These are phyloP conservation scores for Lactarius sanguifluus DNA, from an alignment of 768 basidiomycete genomes.

Conservation along the genomic window DNA sequence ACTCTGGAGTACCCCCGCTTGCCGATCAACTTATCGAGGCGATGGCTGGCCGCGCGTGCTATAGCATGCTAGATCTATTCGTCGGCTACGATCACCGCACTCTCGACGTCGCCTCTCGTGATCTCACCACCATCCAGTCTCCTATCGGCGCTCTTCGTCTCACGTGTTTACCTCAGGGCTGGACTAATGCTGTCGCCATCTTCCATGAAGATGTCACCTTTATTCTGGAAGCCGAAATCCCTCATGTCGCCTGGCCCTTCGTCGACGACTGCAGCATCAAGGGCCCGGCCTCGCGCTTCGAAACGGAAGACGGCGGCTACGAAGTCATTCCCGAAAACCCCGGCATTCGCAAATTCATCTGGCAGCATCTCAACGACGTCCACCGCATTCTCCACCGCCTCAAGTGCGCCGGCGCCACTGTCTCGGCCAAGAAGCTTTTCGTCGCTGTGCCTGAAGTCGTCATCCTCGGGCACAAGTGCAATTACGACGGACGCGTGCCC, in stretches of 20 bases:
- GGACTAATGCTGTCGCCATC: background rate
- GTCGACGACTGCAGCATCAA: too few relatives aligned
- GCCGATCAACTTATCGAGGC: slow-evolving; percentile 29
- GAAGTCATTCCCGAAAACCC: background rate
- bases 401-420: background rate
- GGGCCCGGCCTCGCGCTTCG: too few relatives aligned
- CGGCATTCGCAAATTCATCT: background rate
- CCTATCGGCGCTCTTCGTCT: background rate
- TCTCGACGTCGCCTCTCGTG: background rate
- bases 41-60: slow-evolving; percentile 32
- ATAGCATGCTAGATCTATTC: slow-evolving; percentile 1
- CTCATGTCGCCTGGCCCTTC: too few relatives aligned
- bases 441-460: slow-evolving; percentile 34
- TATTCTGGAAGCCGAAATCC: background rate
- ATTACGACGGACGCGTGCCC: slow-evolving; percentile 36
- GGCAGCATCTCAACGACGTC: background rate
- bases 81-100: background rate
- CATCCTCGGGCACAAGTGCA: slow-evolving; percentile 40
- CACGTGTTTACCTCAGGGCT: background rate
- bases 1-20: slow-evolving; percentile 21
- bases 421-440: background rate
- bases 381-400: slow-evolving; percentile 1
- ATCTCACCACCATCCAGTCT: slow-evolving; percentile 5
- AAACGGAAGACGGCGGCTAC: background rate
- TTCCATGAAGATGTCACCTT: slow-evolving; percentile 4